Evolutionary conservation across 257 asterid genomes (phyloP).

Genomic region (Echites panduratus): DNA sequence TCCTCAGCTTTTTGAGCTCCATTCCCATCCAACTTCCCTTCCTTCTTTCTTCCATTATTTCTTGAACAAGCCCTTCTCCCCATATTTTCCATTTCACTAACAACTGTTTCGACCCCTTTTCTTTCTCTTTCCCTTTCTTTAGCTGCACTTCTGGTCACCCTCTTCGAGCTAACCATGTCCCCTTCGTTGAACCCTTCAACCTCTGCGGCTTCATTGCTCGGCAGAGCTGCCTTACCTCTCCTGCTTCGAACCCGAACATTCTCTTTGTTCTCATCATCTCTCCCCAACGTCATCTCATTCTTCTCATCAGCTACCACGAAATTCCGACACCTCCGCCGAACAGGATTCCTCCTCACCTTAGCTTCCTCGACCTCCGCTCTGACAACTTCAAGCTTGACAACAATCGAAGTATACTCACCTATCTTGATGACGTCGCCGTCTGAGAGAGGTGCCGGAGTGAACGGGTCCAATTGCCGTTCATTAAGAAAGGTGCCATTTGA

Average conservation of each 20-base stretch:
- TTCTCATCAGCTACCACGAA: conserved; percentile 38
- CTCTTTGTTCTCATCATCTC: not conserved
- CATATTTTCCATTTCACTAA: not conserved
- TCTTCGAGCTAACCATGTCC: conserved; percentile 4
- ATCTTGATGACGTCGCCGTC: conserved; percentile 49
- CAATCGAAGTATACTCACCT: conserved; percentile 65
- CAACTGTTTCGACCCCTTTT: not conserved
- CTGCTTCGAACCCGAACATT: not conserved
- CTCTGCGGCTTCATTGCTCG: not conserved
- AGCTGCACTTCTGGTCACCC: not conserved
- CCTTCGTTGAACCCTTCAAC: not conserved
- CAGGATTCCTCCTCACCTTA: conserved; percentile 29
- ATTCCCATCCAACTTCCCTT: not conserved
- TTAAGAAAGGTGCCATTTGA: conserved; percentile 72
- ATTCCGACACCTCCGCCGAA: conserved; percentile 22
- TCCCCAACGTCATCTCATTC: conserved; percentile 32
- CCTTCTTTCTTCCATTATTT: conserved; percentile 3
- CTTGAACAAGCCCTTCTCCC: not conserved
- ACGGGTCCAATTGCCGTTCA: conserved; percentile 28
- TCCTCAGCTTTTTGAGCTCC: not conserved
- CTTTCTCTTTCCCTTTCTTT: too few species aligned
- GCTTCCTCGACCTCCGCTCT: conserved; percentile 5
- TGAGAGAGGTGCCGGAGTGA: conserved; percentile 28
- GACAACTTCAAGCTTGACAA: conserved; percentile 27
- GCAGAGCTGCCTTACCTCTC: conserved; percentile 18